phyloP scores from a whole-genome alignment of 2,329 filamentous ascomycete species.

The Trichophyton rubrum region DNA sequence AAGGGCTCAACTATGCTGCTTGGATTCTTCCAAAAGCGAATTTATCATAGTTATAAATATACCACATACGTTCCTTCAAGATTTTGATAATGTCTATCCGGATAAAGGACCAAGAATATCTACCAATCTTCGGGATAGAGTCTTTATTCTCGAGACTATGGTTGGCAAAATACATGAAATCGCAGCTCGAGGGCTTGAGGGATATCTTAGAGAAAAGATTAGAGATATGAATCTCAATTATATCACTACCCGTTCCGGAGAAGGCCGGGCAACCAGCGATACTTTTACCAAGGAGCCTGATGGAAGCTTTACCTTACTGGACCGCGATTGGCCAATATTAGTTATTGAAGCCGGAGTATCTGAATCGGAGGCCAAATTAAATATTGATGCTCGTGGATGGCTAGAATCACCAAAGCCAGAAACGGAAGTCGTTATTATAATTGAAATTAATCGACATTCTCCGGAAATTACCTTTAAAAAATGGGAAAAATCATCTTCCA shows the following conservation, averaged over 20 bases:
- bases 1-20: background rate
- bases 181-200: background rate
- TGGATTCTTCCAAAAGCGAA: background rate
- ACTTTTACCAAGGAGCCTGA: background rate
- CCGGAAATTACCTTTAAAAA: conserved; percentile 2
- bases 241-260: background rate
- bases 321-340: conserved; percentile 1
- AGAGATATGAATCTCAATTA: background rate
- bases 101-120: background rate
- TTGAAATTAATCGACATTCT: background rate
- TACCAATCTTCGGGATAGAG: background rate
- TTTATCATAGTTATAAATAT: background rate
- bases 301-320: background rate
- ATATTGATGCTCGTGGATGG: conserved; percentile 7
- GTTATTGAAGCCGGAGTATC: conserved; percentile 2
- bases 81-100: background rate
- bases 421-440: conserved; percentile 4
- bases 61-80: background rate
- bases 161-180: background rate
- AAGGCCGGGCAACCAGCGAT: background rate
- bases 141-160: background rate
- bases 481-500: background rate
- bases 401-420: conserved; percentile 4
- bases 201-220: background rate
- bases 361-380: background rate